Base-by-base conservation (phyloP, 805 yeast species). In the Yarrowia yakushimensis region DNA sequence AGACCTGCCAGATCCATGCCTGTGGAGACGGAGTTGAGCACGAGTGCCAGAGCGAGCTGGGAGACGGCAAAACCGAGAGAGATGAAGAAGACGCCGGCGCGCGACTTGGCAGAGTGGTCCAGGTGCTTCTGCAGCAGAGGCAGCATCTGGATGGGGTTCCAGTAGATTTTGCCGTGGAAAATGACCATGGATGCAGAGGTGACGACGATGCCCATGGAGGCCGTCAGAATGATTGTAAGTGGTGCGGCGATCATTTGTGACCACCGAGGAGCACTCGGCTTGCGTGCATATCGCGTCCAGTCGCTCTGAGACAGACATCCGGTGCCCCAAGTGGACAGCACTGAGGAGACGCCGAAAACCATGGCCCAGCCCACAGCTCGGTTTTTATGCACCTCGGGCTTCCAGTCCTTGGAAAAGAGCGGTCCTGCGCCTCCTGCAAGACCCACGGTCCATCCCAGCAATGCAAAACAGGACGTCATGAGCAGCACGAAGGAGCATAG, bases 1-100 rank as follows among this genome's bases (percentile, higher is more conserved):
- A 81, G 66, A 62, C 80, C 82, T 22, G 80, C 78, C 48, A 82
- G 66, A 65, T 81, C 84, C 74, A 80, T 82, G 17, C 82, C 83
- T 12, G 81, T 81, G 48, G 81, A 73, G 36, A 76, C 72, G 27
- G 78, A 77, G 64, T 78, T 78, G 42, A 72, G 80, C 42, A 78
- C 73, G 1, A 52, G 23, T 0, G 59, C 59, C 10, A 52, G 59
- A 13, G 59, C 59, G 8, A 52, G 43, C 43, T 52, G 59, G 2
- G 59, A 52, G 6, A 52, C 59, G 4, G 59, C 43, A 52, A 52
- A 52, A 23, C 59, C 59, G 20, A 72, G 64, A 0, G 77, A 70
- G 10, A 74, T 72, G 65, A 79, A 81, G 68, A 81, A 81, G 1
- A 80, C 78, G 8, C 79, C 85, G 27, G 82, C 82, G 62, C 85